Base-by-base conservation (phyloP, 2,329 filamentous ascomycete genomes). In the Hortaea werneckii region DNA sequence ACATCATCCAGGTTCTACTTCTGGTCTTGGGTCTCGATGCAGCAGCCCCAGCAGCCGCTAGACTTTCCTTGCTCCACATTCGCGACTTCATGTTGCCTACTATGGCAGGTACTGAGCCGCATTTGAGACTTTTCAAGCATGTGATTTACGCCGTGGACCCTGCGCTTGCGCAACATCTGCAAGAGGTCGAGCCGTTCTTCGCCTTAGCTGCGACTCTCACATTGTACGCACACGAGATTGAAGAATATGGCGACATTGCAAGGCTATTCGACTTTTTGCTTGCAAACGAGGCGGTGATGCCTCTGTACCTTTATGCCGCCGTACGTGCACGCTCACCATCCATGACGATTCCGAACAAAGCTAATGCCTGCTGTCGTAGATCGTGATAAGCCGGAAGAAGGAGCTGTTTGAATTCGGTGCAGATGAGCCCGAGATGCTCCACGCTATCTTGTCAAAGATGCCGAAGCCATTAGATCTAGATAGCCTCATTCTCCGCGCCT, bases 41-140 rank as follows among this genome's bases (percentile, higher is more conserved):
- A 44, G 82, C 85, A 11, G 72, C 76, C 12, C 65, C 73, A 5
- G 79, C 83, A 11, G 79, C 94, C 29, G 76, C 85, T 30, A 83
- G 85, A n/a, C 79, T 98, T 48, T 95, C 89, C 3, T 74, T 89
- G 29, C 77, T 96, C 39, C 84, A 88, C 44, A 95, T 98, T 62
- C 81, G 92, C 51, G 92, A 98, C 68, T 98, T 95, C 65, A 95
- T 98, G 92, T 79, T 98, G 8, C 89, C 90, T 6, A 87, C 80
- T 37, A 78, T 98, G 39, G 73, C 79, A 10, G 87, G 88, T 3
- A 87, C 89, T 20, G 73, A 94, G 41, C 76, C 82, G 45, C 92
- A 98, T 65, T 79, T 98, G n/a, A 78, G 80, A 35, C 77, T 98
- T 9, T 82, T 98, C 45, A 89, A 88, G 5, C 80, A 86, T 46